Percentiles rank a stretch among this genome's conserved stretches.
phyloP scores from a whole-genome alignment of 495 filamentous ascomycete genomes.

The Emericellopsis terricola region DNA sequence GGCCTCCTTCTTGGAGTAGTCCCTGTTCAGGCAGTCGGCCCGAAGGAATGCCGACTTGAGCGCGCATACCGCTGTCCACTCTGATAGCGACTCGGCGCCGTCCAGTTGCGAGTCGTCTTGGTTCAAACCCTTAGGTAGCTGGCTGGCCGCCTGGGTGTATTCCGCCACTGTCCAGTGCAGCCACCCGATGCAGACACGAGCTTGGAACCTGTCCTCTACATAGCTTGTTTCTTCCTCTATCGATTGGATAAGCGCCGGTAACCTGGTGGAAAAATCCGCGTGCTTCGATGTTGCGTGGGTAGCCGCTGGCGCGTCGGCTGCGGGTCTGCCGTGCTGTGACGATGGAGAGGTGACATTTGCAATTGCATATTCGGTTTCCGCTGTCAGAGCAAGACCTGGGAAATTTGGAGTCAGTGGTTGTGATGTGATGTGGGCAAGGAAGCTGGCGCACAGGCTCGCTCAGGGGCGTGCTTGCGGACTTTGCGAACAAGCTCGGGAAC shows the following conservation, averaged over 20 bases:
- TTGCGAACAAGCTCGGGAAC: constrained; percentile 84
- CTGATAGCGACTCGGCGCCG: constrained; percentile 25
- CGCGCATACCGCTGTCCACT: constrained; percentile 66
- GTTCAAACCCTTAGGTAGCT: constrained; percentile 44
- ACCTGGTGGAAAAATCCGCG: constrained; percentile 26
- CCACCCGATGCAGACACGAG: constrained; percentile 66
- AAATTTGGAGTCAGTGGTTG: too few species aligned
- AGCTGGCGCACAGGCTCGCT: constrained; percentile 52
- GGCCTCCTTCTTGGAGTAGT: constrained; percentile 34
- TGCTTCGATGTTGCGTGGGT: constrained; percentile 11
- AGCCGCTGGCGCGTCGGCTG: constrained; percentile 18
- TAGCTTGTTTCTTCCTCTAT: constrained; percentile 41
- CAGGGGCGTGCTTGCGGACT: constrained; percentile 80
- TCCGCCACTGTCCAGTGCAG: constrained; percentile 61
- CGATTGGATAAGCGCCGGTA: constrained; percentile 47
- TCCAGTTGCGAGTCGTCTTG: constrained; percentile 30
- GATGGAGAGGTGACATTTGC: constrained; percentile 24
- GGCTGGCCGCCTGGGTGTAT: constrained; percentile 36
- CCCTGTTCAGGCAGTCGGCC: constrained; percentile 46
- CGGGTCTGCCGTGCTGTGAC: neutral
- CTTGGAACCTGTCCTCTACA: constrained; percentile 59
- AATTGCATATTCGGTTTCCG: constrained; percentile 51
- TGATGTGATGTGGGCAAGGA: too few species aligned
- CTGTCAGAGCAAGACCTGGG: constrained; percentile 58
- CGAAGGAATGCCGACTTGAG: constrained; percentile 62